Conservation (phyloP, 1,139 yeast genomes). For the Pichia sp. region DNA sequence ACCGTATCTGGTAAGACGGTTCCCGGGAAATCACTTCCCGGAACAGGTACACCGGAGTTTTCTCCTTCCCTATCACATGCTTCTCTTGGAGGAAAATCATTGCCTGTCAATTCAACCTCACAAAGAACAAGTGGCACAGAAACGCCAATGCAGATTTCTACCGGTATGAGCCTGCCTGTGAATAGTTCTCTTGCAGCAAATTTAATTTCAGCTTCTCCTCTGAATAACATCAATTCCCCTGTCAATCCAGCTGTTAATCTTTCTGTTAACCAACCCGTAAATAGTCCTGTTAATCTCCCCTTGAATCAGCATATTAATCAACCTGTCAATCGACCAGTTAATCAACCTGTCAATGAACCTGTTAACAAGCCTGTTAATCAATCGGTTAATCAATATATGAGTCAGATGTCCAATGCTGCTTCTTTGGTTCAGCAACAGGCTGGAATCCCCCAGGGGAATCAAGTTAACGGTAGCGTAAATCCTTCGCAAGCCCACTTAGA, state of each 20-base stretch:
- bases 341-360: neutral
- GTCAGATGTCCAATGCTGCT: neutral
- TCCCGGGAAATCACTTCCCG: conserved; percentile 5
- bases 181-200: neutral
- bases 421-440: neutral
- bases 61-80: neutral
- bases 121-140: neutral
- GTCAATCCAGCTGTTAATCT: neutral
- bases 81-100: conserved; percentile 3
- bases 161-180: neutral
- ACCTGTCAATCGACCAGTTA: conserved; percentile 9
- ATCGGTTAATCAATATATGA: neutral
- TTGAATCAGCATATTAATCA: conserved; percentile 6
- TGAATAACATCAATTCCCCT: neutral
- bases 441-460: conserved; percentile 2
- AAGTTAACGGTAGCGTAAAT: neutral
- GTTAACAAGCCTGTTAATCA: conserved; percentile 2
- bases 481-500: neutral
- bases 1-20: no score
- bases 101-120: conserved; percentile 4
- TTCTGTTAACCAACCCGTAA: conserved; percentile 6
- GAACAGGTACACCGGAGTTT: neutral
- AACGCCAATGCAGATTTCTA: conserved; percentile 1
- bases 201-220: neutral
- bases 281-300: conserved; percentile 2